A percentile compares a stretch with the other conserved stretches of the same genome.
Conservation (phyloP, 139 green algal species). For the Mychonastes homosphaera region DNA sequence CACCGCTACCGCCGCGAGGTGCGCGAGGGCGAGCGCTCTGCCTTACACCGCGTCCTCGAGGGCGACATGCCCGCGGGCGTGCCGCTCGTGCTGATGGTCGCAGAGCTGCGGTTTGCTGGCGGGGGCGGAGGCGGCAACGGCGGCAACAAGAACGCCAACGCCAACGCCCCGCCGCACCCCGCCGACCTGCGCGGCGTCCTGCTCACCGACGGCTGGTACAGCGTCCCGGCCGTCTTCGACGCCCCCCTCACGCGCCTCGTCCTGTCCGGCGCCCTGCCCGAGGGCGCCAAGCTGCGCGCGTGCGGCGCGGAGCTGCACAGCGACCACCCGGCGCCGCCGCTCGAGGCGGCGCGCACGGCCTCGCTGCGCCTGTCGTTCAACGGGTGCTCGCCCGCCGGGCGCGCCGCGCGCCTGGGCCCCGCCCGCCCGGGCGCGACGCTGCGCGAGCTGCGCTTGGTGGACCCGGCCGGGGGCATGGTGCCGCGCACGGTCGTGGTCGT, state of each 20-base stretch:
- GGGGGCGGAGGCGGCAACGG: too few species aligned
- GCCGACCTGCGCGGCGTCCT: slow-evolving; percentile 23
- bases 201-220: slow-evolving; percentile 69
- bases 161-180: background rate
- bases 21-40: slow-evolving; percentile 27
- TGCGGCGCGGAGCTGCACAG: slow-evolving; percentile 27
- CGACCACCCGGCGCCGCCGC: slow-evolving; percentile 15
- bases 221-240: slow-evolving; percentile 35
- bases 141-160: slow-evolving; percentile 1
- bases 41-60: slow-evolving; percentile 48
- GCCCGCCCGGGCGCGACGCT: slow-evolving; percentile 16
- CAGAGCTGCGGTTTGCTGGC: slow-evolving; percentile 5
- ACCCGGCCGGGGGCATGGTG: slow-evolving; percentile 18
- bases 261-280: slow-evolving; percentile 12
- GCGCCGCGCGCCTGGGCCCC: slow-evolving; percentile 24
- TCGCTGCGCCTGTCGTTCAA: slow-evolving; percentile 33
- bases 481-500: slow-evolving; percentile 25
- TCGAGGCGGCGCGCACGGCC: slow-evolving; percentile 23
- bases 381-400: slow-evolving; percentile 16
- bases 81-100: slow-evolving; percentile 43
- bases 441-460: slow-evolving; percentile 12
- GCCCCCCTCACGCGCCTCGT: slow-evolving; percentile 24
- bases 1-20: slow-evolving; percentile 14
- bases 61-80: slow-evolving; percentile 34
- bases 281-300: slow-evolving; percentile 40